These are phyloP conservation scores for Meripilus lineatus DNA, from an alignment of 1,284 basidiomycete species.

Conservation along the genomic window DNA sequence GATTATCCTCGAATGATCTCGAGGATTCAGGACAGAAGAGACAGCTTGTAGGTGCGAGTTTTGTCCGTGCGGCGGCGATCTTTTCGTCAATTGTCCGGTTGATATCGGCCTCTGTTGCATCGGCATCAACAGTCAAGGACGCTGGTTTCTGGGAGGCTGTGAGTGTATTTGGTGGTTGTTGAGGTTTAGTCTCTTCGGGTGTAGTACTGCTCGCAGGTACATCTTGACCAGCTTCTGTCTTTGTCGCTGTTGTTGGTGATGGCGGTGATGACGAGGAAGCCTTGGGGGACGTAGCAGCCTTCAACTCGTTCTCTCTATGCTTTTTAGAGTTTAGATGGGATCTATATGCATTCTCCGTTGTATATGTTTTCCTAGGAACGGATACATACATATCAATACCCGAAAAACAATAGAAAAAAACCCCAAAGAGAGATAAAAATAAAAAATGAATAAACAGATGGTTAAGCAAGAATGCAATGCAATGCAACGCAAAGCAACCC, in stretches of 20 bases:
- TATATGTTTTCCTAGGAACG: conserved; percentile 80
- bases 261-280: no score
- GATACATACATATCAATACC: conserved; percentile 8
- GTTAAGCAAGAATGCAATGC: no score
- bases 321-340: conserved; percentile 89
- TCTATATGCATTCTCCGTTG: conserved; percentile 84
- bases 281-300: conserved; percentile 32
- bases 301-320: conserved; percentile 80
- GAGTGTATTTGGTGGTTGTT: conserved; percentile 6
- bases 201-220: neutral
- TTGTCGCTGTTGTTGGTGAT: conserved; percentile 10
- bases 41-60: conserved; percentile 64
- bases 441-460: neutral
- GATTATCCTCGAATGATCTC: conserved; percentile 57
- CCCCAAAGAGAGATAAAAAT: conserved; percentile 5
- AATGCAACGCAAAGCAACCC: neutral
- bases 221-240: conserved; percentile 13
- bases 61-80: conserved; percentile 71
- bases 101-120: conserved; percentile 46
- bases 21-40: conserved; percentile 78
- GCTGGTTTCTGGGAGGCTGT: conserved; percentile 13
- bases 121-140: conserved; percentile 34
- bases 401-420: no score
- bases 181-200: conserved; percentile 1
- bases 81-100: conserved; percentile 65